Percentiles rank a stretch among this genome's conserved stretches.
Conservation (phyloP, 2,329 filamentous ascomycete genomes). For the Monosporascus sp. region DNA sequence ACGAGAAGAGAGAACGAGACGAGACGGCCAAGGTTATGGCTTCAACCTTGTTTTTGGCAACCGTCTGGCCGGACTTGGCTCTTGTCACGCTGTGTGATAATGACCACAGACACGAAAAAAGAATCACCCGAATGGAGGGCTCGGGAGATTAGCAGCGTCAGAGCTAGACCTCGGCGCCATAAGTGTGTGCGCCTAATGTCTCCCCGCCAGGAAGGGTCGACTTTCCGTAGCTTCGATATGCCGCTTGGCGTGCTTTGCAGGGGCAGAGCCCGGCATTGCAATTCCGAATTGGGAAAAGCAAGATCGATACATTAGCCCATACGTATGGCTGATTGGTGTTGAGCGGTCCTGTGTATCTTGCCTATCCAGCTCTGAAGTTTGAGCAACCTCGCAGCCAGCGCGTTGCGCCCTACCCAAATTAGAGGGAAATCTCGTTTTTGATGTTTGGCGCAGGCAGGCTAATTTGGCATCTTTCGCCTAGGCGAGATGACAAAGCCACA, state of each 20-base stretch:
- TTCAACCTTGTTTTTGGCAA: not conserved
- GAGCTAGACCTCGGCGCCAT: not conserved
- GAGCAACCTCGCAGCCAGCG: too few species aligned
- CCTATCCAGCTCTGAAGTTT: too few species aligned
- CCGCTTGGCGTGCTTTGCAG: not conserved
- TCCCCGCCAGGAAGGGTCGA: not conserved
- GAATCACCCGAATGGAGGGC: constrained; percentile 18
- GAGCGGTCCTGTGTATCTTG: too few species aligned
- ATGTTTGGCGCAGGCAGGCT: too few species aligned
- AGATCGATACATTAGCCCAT: not conserved
- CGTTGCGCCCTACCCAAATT: too few species aligned
- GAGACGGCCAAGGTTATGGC: constrained; percentile 9
- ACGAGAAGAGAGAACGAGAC: too few species aligned
- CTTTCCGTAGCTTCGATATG: not conserved
- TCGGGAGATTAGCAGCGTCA: constrained; percentile 24
- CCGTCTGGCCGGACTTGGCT: constrained; percentile 4
- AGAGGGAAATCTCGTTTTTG: too few species aligned
- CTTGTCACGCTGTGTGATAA: constrained; percentile 12
- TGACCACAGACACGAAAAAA: constrained; percentile 18
- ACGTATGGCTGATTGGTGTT: not conserved
- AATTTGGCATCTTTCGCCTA: too few species aligned
- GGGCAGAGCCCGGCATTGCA: not conserved
- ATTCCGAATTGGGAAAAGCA: not conserved
- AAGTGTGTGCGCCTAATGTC: too few species aligned
- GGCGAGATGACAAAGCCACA: too few species aligned